Evolutionary conservation across 2,329 filamentous ascomycete genomes (phyloP).

Genomic region (Ophiosphaerella narmari): DNA sequence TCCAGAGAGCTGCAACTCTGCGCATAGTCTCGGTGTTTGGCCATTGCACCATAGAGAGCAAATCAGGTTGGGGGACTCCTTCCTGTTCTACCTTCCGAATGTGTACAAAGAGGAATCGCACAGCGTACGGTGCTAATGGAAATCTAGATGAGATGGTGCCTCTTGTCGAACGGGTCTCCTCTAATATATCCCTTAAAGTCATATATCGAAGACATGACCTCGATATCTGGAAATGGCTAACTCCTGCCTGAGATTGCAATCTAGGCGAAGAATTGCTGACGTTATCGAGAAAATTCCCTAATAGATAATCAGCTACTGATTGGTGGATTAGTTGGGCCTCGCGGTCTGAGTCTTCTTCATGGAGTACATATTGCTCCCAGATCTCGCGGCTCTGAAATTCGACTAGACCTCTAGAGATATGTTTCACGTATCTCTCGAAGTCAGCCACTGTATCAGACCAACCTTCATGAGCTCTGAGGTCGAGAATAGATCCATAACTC

Average conservation of each 20-base stretch:
- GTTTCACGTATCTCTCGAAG: too few relatives aligned
- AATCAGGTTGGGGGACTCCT: conserved; percentile 9
- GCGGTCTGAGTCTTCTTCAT: conserved; percentile 11
- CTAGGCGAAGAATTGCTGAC: background rate
- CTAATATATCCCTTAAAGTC: conserved; percentile 11
- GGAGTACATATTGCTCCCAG: conserved; percentile 12
- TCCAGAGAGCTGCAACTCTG: conserved; percentile 9
- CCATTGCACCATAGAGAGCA: conserved; percentile 12
- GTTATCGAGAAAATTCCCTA: conserved; percentile 4
- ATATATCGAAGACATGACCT: conserved; percentile 19
- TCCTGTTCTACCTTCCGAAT: conserved; percentile 13
- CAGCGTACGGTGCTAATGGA: conserved; percentile 13
- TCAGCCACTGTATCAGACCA: too few relatives aligned
- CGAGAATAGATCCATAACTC: too few relatives aligned
- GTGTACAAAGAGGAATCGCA: conserved; percentile 9
- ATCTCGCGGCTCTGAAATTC: too few relatives aligned
- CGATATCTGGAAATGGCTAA: conserved; percentile 18
- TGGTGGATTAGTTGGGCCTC: conserved; percentile 23
- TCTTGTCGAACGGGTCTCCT: conserved; percentile 3
- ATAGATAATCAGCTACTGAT: conserved; percentile 17
- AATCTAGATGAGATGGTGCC: conserved; percentile 10
- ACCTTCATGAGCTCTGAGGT: too few relatives aligned
- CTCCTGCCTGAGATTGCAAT: conserved; percentile 1
- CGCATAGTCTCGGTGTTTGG: conserved; percentile 1
- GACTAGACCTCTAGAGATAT: too few relatives aligned